Percentiles rank a stretch among this genome's conserved stretches.
phyloP scores from a whole-genome alignment of 768 basidiomycete species.

The Amanita molliuscula region DNA sequence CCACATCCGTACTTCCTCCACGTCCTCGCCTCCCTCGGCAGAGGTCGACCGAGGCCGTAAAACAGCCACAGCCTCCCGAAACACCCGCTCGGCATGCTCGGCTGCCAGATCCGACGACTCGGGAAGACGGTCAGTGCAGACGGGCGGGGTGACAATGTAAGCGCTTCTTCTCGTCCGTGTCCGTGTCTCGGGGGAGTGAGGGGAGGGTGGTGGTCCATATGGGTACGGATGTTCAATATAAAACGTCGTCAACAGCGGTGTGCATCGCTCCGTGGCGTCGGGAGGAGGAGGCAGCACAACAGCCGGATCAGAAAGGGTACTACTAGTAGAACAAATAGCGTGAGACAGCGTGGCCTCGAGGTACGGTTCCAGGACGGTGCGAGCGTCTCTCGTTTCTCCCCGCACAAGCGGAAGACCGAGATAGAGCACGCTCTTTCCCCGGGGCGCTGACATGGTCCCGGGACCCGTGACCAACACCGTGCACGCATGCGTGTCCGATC shows the following conservation, averaged over 20 bases:
- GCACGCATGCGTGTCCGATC: slow-evolving; percentile 37
- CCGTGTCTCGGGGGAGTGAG: neutral
- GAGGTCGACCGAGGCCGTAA: neutral
- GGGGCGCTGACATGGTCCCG: slow-evolving; percentile 64
- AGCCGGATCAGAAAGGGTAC: too few species aligned
- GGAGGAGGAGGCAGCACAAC: slow-evolving; percentile 1
- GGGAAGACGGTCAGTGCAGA: slow-evolving; percentile 26
- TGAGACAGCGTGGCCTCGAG: slow-evolving; percentile 35
- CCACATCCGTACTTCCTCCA: neutral
- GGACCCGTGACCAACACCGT: slow-evolving; percentile 63
- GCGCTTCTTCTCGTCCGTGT: neutral
- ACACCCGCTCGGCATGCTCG: slow-evolving; percentile 43
- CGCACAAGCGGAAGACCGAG: slow-evolving; percentile 38
- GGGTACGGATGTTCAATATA: slow-evolving; percentile 33
- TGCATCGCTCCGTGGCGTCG: slow-evolving; percentile 13
- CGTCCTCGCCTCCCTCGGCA: neutral
- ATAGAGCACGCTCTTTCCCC: slow-evolving; percentile 63
- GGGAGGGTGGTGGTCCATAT: slow-evolving; percentile 20
- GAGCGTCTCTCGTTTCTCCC: slow-evolving; percentile 17
- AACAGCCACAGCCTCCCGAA: slow-evolving; percentile 31
- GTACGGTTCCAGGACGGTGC: slow-evolving; percentile 45
- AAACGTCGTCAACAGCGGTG: slow-evolving; percentile 42
- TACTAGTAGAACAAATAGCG: neutral
- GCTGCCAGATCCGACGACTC: slow-evolving; percentile 50
- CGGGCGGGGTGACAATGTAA: slow-evolving; percentile 15